Evolutionary conservation across 2,329 filamentous ascomycete genomes (phyloP).

Genomic region (Akanthomyces muscarius): DNA sequence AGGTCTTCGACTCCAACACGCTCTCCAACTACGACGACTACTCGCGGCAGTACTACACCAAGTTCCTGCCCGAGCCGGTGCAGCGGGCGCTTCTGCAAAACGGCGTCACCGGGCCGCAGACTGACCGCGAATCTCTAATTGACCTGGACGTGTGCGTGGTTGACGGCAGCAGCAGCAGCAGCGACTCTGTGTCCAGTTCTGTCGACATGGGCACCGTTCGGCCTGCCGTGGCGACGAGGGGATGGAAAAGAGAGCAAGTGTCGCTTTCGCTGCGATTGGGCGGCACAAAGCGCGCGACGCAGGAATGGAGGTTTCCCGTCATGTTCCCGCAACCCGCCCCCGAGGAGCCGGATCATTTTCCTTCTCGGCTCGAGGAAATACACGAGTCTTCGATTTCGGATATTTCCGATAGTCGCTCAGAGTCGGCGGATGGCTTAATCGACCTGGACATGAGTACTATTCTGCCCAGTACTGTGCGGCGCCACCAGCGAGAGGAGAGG

Average conservation of each 20-base stretch:
- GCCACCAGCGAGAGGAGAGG: neutral
- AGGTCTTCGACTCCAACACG: conserved; percentile 46
- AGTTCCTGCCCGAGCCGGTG: conserved; percentile 34
- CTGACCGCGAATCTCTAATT: conserved; percentile 41
- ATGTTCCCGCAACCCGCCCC: conserved; percentile 37
- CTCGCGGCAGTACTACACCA: conserved; percentile 40
- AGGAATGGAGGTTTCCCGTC: conserved; percentile 56
- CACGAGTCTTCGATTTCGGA: conserved; percentile 25
- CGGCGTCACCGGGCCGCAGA: conserved; percentile 44
- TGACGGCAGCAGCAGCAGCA: neutral
- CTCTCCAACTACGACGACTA: conserved; percentile 45
- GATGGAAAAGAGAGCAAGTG: conserved; percentile 45
- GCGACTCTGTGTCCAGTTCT: neutral
- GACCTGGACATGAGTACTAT: neutral
- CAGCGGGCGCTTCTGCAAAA: conserved; percentile 45
- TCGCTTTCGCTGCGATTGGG: conserved; percentile 42
- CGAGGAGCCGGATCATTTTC: no score
- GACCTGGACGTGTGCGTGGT: conserved; percentile 35
- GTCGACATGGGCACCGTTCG: conserved; percentile 41
- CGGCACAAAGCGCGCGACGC: conserved; percentile 43
- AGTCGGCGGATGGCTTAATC: neutral
- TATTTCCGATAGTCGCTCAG: neutral
- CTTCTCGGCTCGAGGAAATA: conserved; percentile 20
- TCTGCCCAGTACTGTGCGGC: neutral
- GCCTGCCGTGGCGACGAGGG: conserved; percentile 42